Percentiles rank a stretch among this genome's conserved stretches.
phyloP scores from a whole-genome alignment of 352 stramenopile species.

The Globisporangium nodosum region DNA sequence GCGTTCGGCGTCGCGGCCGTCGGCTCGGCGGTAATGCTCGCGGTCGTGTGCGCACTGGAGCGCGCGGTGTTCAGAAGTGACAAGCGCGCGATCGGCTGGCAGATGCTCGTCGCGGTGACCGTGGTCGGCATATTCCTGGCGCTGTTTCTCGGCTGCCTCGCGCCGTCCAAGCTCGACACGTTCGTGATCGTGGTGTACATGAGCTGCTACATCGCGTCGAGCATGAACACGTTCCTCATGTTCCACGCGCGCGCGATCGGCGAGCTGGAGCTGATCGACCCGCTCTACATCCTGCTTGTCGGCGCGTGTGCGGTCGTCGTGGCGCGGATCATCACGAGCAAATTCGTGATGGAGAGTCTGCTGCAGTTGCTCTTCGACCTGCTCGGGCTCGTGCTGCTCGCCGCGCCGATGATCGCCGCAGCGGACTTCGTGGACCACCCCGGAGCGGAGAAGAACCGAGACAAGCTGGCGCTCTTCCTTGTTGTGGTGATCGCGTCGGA shows the following conservation, averaged over 20 bases:
- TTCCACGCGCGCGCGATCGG: conserved; percentile 27
- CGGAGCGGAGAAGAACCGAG: conserved; percentile 22
- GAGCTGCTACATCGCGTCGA: conserved; percentile 35
- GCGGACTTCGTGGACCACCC: conserved; percentile 36
- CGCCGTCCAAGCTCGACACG: conserved; percentile 27
- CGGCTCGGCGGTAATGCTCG: conserved; percentile 15
- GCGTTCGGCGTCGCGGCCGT: conserved; percentile 8
- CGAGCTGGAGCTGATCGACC: conserved; percentile 29
- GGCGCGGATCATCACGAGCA: conserved; percentile 45
- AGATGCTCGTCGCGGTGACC: conserved; percentile 31
- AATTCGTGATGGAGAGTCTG: conserved; percentile 39
- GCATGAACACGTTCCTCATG: conserved; percentile 48
- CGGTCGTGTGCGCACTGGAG: conserved; percentile 21
- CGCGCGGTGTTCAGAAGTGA: conserved; percentile 19
- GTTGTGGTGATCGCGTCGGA: conserved; percentile 40
- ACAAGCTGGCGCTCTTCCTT: conserved; percentile 43
- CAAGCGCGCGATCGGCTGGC: conserved; percentile 16
- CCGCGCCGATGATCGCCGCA: conserved; percentile 32
- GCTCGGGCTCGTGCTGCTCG: conserved; percentile 23
- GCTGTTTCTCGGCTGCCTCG: conserved; percentile 30
- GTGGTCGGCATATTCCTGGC: conserved; percentile 23
- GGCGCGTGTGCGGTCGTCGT: conserved; percentile 32
- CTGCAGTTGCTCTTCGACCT: conserved; percentile 34
- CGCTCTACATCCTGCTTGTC: conserved; percentile 41
- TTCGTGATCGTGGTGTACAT: conserved; percentile 40